A percentile compares a stretch with the other conserved stretches of the same genome.
These are phyloP conservation scores for Aspergillus texensis DNA, from an alignment of 2,329 filamentous ascomycete species.

Conservation along the genomic window DNA sequence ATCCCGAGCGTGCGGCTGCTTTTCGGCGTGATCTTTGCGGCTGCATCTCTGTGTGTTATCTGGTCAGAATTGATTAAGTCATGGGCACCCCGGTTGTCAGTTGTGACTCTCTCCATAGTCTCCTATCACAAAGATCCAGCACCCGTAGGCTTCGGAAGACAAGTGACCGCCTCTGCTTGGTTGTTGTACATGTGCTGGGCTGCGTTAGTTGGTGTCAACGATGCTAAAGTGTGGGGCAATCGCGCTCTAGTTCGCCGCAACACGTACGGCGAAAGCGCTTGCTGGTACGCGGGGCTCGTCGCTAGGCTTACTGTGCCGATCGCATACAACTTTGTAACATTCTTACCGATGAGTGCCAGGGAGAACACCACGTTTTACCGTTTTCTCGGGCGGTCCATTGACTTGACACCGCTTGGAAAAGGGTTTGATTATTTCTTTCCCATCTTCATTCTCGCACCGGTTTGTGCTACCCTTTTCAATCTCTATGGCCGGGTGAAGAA, in stretches of 20 bases:
- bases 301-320: constrained; percentile 90
- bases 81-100: constrained; percentile 74
- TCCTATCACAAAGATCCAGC: constrained; percentile 71
- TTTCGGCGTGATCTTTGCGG: constrained; percentile 67
- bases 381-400: constrained; percentile 81
- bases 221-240: constrained; percentile 97
- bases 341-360: constrained; percentile 74
- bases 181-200: constrained; percentile 95
- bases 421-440: constrained; percentile 91
- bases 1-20: constrained; percentile 69
- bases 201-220: constrained; percentile 82
- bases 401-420: constrained; percentile 77
- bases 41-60: constrained; percentile 80
- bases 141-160: constrained; percentile 82
- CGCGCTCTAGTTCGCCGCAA: constrained; percentile 86
- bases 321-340: constrained; percentile 95
- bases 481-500: constrained; percentile 81
- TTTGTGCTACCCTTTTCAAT: constrained; percentile 83
- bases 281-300: constrained; percentile 93
- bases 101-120: constrained; percentile 63
- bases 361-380: constrained; percentile 79
- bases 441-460: constrained; percentile 81
- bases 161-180: constrained; percentile 83
- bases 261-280: constrained; percentile 89
- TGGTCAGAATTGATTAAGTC: constrained; percentile 93